These are phyloP conservation scores for Capronia epimyces DNA, from an alignment of 2,329 filamentous ascomycete genomes.

Conservation along the genomic window DNA sequence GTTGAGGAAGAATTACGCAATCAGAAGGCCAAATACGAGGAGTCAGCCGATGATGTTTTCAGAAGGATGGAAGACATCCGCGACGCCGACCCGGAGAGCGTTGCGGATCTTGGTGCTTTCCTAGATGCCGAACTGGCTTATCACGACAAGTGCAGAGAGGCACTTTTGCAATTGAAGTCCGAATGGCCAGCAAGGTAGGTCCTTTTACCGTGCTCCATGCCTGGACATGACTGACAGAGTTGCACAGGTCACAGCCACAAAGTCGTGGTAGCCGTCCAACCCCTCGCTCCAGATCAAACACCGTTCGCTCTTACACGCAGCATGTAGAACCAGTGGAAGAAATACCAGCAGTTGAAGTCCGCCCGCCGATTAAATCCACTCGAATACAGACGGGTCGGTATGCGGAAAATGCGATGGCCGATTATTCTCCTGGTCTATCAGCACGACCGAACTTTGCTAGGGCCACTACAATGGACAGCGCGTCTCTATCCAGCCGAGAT, in stretches of 20 bases:
- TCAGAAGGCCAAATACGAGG: constrained; percentile 93
- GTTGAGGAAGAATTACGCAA: constrained; percentile 86
- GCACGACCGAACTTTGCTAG: constrained; percentile 47
- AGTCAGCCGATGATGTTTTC: constrained; percentile 84
- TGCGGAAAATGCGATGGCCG: constrained; percentile 32
- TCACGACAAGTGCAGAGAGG: constrained; percentile 83
- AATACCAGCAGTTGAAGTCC: constrained; percentile 43
- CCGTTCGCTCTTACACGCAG: constrained; percentile 58
- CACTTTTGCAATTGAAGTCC: constrained; percentile 63
- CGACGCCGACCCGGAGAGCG: constrained; percentile 78
- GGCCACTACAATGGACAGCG: constrained; percentile 55
- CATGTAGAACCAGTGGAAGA: constrained; percentile 55
- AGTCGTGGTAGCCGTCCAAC: constrained; percentile 37
- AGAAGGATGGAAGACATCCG: constrained; percentile 95
- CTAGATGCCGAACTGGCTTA: constrained; percentile 85
- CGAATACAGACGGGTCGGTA: constrained; percentile 37
- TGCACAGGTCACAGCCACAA: constrained; percentile 11
- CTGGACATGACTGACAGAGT: neutral
- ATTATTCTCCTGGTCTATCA: constrained; percentile 32
- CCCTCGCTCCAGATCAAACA: constrained; percentile 56
- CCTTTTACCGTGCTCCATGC: constrained; percentile 28
- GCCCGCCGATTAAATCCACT: constrained; percentile 50
- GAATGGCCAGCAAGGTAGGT: constrained; percentile 62
- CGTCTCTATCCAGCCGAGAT: constrained; percentile 48
- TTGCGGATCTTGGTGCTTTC: constrained; percentile 72